These are phyloP conservation scores for Streptanthus diversifolius DNA, from an alignment of 345 rosid genomes.

Conservation along the genomic window DNA sequence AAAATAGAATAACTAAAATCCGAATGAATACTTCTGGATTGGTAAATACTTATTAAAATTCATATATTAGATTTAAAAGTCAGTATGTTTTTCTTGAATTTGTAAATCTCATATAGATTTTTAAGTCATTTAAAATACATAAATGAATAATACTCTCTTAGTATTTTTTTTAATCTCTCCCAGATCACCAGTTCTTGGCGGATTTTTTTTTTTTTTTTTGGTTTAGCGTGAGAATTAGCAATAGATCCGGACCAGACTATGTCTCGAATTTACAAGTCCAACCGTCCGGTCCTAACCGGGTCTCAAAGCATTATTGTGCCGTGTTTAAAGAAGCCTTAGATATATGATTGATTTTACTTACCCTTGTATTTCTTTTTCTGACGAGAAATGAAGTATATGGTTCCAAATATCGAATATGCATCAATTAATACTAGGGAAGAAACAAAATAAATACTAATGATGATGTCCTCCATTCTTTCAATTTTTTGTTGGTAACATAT, in stretches of 20 bases:
- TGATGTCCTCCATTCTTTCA: background rate
- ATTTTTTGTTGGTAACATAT: background rate
- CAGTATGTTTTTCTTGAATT: too few species aligned
- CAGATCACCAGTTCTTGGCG: background rate
- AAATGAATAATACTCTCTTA: too few species aligned
- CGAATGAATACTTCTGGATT: too few species aligned
- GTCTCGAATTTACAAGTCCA: background rate
- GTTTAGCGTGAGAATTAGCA: background rate
- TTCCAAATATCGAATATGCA: conserved; percentile 1
- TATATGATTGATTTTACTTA: background rate
- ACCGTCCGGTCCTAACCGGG: background rate
- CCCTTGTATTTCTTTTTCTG: background rate
- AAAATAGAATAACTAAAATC: too few species aligned
- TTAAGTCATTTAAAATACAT: too few species aligned
- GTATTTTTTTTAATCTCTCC: background rate
- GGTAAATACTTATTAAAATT: too few species aligned
- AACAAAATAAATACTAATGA: background rate
- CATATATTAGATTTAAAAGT: too few species aligned
- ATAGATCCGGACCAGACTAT: background rate
- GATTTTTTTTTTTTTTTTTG: background rate
- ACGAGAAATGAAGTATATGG: conserved; percentile 4
- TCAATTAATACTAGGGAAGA: background rate
- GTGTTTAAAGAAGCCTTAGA: background rate
- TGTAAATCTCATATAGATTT: too few species aligned
- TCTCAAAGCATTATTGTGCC: background rate